Conservation (phyloP, 768 basidiomycete species). For the Leccinum obscurum region DNA sequence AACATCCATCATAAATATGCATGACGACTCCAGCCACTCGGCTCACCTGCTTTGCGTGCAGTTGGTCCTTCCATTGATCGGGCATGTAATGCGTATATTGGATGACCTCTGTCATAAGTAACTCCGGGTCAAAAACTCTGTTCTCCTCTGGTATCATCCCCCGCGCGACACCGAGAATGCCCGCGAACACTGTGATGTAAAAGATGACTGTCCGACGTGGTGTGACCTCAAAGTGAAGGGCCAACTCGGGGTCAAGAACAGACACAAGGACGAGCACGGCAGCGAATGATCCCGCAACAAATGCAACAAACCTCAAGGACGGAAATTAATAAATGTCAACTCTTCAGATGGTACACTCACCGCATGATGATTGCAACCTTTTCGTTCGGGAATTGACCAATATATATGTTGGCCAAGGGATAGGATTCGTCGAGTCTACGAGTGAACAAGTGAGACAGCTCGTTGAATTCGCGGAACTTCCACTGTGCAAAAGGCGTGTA, state of each 20-base stretch:
- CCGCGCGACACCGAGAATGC: constrained; percentile 82
- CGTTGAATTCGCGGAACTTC: constrained; percentile 99
- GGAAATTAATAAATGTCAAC: constrained; percentile 1
- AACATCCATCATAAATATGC: neutral
- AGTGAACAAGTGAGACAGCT: constrained; percentile 90
- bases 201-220: constrained; percentile 91
- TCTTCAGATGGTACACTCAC: constrained; percentile 43
- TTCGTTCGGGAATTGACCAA: constrained; percentile 97
- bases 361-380: constrained; percentile 87
- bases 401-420: constrained; percentile 89
- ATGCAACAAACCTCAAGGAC: constrained; percentile 82
- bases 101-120: constrained; percentile 90
- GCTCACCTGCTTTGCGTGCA: constrained; percentile 85
- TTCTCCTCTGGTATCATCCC: constrained; percentile 98
- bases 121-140: constrained; percentile 89
- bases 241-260: constrained; percentile 89
- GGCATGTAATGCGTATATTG: constrained; percentile 97
- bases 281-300: constrained; percentile 94
- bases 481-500: constrained; percentile 96
- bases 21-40: neutral
- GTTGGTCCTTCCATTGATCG: constrained; percentile 81
- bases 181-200: constrained; percentile 87
- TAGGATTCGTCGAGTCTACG: constrained; percentile 87
- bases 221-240: constrained; percentile 93
- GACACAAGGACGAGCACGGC: constrained; percentile 93